Evolutionary conservation across 371 early-diverging fungal species (phyloP).

Genomic region (Racocetra persica): DNA sequence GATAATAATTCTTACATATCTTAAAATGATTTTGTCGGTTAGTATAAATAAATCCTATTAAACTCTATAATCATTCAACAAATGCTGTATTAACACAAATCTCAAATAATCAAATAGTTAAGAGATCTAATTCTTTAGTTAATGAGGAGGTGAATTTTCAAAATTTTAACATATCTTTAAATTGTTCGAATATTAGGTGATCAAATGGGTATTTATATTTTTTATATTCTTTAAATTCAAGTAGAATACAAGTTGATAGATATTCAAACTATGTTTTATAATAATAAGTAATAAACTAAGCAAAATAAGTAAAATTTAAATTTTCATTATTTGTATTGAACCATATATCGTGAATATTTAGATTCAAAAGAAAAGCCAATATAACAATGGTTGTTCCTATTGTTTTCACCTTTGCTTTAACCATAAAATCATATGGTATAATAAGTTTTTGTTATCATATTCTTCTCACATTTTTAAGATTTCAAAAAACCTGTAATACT

Average conservation of each 20-base stretch:
- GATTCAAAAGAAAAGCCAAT: not conserved
- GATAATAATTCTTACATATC: too few species aligned
- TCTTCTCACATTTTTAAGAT: not conserved
- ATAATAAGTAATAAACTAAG: conserved; percentile 13
- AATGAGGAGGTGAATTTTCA: not conserved
- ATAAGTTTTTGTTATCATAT: conserved; percentile 5
- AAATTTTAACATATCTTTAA: conserved; percentile 20
- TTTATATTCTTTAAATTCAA: conserved; percentile 25
- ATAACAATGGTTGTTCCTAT: conserved; percentile 1
- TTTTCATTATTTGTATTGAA: conserved; percentile 1
- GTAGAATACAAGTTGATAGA: conserved; percentile 6
- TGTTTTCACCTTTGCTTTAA: not conserved
- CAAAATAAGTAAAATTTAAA: conserved; percentile 1
- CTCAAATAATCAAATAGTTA: not conserved
- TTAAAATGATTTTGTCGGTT: too few species aligned
- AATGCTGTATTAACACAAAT: conserved; percentile 20
- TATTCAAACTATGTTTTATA: conserved; percentile 18
- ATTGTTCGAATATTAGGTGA: conserved; percentile 24
- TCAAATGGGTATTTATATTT: conserved; percentile 15
- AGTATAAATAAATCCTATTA: not conserved
- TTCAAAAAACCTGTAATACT: too few species aligned
- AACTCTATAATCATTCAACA: conserved; percentile 2
- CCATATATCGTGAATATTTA: not conserved
- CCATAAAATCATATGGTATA: not conserved
- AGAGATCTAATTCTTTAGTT: conserved; percentile 18